Evolutionary conservation across 1,139 yeast species (phyloP), one percentile per base, ranked within the genome.

Genomic region (Zygosaccharomyces pseudobailii): DNA sequence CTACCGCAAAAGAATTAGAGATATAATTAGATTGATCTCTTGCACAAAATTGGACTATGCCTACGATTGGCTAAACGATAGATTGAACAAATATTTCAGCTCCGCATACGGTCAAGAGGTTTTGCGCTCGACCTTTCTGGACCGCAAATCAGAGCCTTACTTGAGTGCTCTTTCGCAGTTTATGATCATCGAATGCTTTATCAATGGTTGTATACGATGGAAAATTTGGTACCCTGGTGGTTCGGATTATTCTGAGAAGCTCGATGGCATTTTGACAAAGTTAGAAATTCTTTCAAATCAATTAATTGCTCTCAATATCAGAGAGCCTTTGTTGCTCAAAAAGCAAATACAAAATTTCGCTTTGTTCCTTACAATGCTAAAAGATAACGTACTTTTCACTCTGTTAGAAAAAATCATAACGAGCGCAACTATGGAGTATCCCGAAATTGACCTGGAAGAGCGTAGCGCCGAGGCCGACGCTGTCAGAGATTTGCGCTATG

Each of bases 141-240:
- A 76, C 45, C 75, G 74, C 43, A 74, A 75, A 49, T 71, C 73
- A 4, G 90, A 87, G 40, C 82, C 92, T 3, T 86, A 81, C 61
- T 78, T 86, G 47, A 76, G 80, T 54, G 94, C 95, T 0, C 78
- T 84, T 48, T 79, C 96, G 0, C 97, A 90, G 61, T 82, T 92
- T 55, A 84, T 83, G 62, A 80, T 89, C 24, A 87, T 89, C 34
- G 98, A 92, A 66, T 85, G 95, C 36, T 84, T 95, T 55, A 79
- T 92, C 27, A 78, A 96, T 53, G 98, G 98, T 34, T 84, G 94
- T 33, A 82, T 94, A n/a, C 78, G 99, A 60, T 92, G 98, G 97
- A 82, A 89, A 59, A 84, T 89, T 25, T 90, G 97, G 96, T 89
- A 88, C 61, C 72, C 71, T 3, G 61, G 64, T 40, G 74, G 72